Evolutionary conservation across 1,139 yeast genomes (phyloP).

Genomic region (Protomyces inundatus): DNA sequence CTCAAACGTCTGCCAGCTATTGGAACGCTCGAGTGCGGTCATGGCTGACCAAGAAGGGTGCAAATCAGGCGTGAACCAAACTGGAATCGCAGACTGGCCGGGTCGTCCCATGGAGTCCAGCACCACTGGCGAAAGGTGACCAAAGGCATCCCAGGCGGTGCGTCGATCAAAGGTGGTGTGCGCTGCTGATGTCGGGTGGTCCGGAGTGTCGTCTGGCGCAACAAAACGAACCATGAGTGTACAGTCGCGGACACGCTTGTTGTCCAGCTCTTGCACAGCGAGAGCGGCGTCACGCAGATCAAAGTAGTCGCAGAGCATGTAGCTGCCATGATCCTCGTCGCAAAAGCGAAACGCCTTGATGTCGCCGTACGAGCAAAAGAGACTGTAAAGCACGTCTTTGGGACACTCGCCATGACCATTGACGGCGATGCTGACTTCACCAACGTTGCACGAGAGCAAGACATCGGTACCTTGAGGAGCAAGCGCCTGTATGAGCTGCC

Average conservation of each 20-base stretch:
- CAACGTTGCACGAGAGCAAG: slow-evolving; percentile 30
- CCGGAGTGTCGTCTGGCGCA: neutral
- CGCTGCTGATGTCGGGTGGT: neutral
- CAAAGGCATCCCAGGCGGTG: neutral
- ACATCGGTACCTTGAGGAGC: slow-evolving; percentile 28
- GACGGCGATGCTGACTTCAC: slow-evolving; percentile 29
- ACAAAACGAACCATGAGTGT: neutral
- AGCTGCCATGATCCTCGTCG: slow-evolving; percentile 27
- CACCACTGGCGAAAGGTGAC: neutral
- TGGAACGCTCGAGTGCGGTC: neutral
- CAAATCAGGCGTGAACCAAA: neutral
- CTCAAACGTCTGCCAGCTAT: neutral
- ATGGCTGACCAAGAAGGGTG: neutral
- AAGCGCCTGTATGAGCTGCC: neutral
- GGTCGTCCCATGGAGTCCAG: neutral
- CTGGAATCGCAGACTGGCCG: neutral
- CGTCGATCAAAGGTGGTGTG: neutral
- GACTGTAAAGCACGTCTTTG: slow-evolving; percentile 26
- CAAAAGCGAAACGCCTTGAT: slow-evolving; percentile 33
- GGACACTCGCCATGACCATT: slow-evolving; percentile 26
- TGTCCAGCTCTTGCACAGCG: slow-evolving; percentile 33
- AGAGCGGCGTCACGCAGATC: slow-evolving; percentile 40
- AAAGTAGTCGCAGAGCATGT: slow-evolving; percentile 39
- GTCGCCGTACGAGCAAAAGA: slow-evolving; percentile 36
- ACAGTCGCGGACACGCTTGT: slow-evolving; percentile 31